These are phyloP conservation scores for Fusarium torulosum DNA, from an alignment of 2,329 filamentous ascomycete species.

Conservation along the genomic window DNA sequence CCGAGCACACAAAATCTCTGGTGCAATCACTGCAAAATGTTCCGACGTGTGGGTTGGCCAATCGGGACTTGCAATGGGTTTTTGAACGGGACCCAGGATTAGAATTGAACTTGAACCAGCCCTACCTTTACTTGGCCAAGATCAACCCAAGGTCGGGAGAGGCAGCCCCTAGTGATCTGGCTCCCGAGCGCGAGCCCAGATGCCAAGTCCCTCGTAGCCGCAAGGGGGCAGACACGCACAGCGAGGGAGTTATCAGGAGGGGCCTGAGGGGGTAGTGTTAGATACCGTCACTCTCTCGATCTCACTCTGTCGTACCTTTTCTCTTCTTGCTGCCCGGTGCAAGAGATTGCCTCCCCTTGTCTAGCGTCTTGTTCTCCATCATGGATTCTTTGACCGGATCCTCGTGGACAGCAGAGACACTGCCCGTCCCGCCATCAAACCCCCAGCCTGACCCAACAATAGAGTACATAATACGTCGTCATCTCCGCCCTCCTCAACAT, in stretches of 20 bases:
- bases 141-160: conserved; percentile 37
- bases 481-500: conserved; percentile 19
- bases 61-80: conserved; percentile 23
- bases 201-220: conserved; percentile 13
- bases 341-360: conserved; percentile 17
- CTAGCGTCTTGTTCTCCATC: conserved; percentile 9
- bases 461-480: conserved; percentile 37
- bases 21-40: conserved; percentile 16
- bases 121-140: conserved; percentile 27
- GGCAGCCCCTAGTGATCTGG: conserved; percentile 13
- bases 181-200: conserved; percentile 14
- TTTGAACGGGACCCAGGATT: neutral
- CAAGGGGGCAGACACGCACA: conserved; percentile 13
- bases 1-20: conserved; percentile 23
- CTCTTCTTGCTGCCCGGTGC: conserved; percentile 3
- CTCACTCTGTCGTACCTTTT: neutral
- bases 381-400: conserved; percentile 1
- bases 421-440: conserved; percentile 2
- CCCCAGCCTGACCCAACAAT: neutral
- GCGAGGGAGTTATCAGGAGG: neutral
- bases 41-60: conserved; percentile 33
- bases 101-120: conserved; percentile 7
- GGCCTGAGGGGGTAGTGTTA: conserved; percentile 2
- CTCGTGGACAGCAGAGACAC: conserved; percentile 13
- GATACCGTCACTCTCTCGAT: neutral